phyloP scores from a whole-genome alignment of 2,329 filamentous ascomycete genomes.

The Teratosphaeria viscida region DNA sequence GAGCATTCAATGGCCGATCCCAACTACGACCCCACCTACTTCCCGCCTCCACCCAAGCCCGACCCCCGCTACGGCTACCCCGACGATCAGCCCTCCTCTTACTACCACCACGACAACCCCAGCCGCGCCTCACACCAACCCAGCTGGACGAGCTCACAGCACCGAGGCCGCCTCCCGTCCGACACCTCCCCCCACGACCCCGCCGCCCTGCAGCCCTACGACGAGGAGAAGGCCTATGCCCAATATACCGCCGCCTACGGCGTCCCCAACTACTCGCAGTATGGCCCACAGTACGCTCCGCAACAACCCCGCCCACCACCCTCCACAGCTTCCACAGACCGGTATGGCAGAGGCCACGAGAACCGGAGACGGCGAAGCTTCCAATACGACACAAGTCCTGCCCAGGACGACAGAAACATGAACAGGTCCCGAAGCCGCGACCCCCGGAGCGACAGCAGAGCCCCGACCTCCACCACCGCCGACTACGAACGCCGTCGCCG shows the following conservation, averaged over 20 bases:
- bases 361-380: neutral
- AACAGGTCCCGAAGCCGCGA: neutral
- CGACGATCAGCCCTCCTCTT: neutral
- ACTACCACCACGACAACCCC: constrained; percentile 2
- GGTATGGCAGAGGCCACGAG: neutral
- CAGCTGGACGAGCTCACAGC: neutral
- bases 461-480: constrained; percentile 1
- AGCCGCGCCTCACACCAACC: neutral
- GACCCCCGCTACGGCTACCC: constrained; percentile 1
- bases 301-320: neutral
- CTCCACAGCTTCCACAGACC: neutral
- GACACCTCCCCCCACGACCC: constrained; percentile 7
- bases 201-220: constrained; percentile 13
- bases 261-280: constrained; percentile 4
- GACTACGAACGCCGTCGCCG: constrained; percentile 7
- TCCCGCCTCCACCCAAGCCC: constrained; percentile 3
- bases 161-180: constrained; percentile 1
- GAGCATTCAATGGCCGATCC: neutral
- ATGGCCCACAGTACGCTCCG: neutral
- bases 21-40: constrained; percentile 3
- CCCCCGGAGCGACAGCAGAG: neutral
- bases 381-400: neutral
- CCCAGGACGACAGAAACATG: neutral
- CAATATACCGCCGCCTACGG: constrained; percentile 10
- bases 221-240: constrained; percentile 20